Conservation (phyloP, 305 asterid genomes). For the Plantago lanceolata region DNA sequence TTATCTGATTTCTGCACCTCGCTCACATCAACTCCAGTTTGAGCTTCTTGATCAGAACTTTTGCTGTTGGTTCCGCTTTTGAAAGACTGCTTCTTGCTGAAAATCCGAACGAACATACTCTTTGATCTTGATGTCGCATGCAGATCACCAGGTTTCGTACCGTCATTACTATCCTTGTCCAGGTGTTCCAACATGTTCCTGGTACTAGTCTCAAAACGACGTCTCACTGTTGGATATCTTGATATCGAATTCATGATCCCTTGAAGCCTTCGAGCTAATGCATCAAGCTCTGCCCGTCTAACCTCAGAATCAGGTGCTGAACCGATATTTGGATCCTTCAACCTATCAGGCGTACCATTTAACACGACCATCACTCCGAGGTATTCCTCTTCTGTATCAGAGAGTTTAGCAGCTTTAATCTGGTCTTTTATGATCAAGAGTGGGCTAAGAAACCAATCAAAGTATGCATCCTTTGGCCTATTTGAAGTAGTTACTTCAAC, state of each 20-base stretch:
- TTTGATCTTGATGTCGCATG: conserved; percentile 41
- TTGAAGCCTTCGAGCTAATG: conserved; percentile 86
- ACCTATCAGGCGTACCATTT: conserved; percentile 52
- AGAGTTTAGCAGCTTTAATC: conserved; percentile 66
- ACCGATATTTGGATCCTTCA: conserved; percentile 44
- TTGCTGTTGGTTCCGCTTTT: conserved; percentile 33
- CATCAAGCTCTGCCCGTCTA: conserved; percentile 80
- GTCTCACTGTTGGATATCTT: conserved; percentile 76
- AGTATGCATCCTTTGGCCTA: conserved; percentile 72
- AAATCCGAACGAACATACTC: conserved; percentile 52
- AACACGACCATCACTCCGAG: conserved; percentile 61
- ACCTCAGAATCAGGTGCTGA: conserved; percentile 63
- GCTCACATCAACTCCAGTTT: conserved; percentile 27
- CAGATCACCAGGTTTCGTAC: conserved; percentile 22
- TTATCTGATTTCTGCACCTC: conserved; percentile 45
- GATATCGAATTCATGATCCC: conserved; percentile 87
- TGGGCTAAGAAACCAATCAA: conserved; percentile 90
- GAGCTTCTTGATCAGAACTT: conserved; percentile 41
- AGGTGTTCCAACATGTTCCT: conserved; percentile 56
- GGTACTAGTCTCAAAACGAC: conserved; percentile 70
- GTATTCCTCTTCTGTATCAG: conserved; percentile 73
- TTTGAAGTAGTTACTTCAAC: conserved; percentile 65
- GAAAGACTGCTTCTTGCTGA: conserved; percentile 58
- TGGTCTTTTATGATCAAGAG: conserved; percentile 88
- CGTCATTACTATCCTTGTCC: conserved; percentile 43